These are phyloP conservation scores for Populus simonii DNA, from an alignment of 345 rosid genomes.

Conservation along the genomic window DNA sequence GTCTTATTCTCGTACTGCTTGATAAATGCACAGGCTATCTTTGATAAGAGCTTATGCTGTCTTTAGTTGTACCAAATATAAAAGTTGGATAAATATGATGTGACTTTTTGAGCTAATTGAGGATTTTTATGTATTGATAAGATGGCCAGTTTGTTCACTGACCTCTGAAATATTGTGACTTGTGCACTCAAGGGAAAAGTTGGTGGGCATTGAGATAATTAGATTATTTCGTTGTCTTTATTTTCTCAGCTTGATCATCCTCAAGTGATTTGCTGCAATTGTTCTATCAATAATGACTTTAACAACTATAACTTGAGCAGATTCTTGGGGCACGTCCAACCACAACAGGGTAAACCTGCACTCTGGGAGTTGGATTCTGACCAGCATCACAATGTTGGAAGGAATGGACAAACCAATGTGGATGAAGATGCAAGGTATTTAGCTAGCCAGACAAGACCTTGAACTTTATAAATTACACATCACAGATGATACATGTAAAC, in stretches of 20 bases:
- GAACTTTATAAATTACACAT: background rate
- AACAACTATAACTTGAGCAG: slow-evolving; percentile 38
- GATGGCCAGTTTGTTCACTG: background rate
- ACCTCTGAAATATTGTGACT: background rate
- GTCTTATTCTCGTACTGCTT: background rate
- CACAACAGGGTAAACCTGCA: slow-evolving; percentile 65
- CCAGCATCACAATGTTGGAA: slow-evolving; percentile 43
- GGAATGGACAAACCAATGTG: slow-evolving; percentile 53
- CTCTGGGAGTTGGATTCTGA: slow-evolving; percentile 79
- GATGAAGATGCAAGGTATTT: slow-evolving; percentile 67
- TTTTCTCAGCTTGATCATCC: slow-evolving; percentile 3
- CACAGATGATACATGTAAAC: background rate
- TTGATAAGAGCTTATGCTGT: slow-evolving; percentile 7
- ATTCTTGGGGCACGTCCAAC: slow-evolving; percentile 90
- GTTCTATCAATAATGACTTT: slow-evolving; percentile 3
- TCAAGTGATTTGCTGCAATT: slow-evolving; percentile 1
- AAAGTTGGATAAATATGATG: background rate
- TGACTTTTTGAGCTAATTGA: background rate
- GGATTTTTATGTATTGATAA: background rate
- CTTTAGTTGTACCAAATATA: background rate
- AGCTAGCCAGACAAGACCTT: slow-evolving; percentile 18
- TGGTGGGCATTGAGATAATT: background rate
- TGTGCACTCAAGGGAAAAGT: background rate
- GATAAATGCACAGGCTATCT: background rate
- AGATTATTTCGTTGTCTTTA: background rate